These are phyloP conservation scores for Periconia sp. DNA, from an alignment of 2,329 filamentous ascomycete genomes.

Conservation along the genomic window DNA sequence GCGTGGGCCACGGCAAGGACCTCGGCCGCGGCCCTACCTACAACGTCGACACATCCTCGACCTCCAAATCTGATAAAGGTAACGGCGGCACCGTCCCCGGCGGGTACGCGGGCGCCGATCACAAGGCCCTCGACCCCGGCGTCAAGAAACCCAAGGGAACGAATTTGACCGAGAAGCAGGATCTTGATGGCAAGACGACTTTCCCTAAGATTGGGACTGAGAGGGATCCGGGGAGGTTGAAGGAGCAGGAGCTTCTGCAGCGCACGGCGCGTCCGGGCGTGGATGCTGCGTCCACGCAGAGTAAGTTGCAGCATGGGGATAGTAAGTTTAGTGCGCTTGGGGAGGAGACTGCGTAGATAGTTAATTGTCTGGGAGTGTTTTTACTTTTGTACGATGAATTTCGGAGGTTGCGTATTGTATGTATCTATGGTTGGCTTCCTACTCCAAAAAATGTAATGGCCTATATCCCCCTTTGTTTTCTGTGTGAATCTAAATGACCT, in stretches of 20 bases:
- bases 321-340: slow-evolving; percentile 26
- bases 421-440: no score
- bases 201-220: slow-evolving; percentile 54
- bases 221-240: slow-evolving; percentile 58
- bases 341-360: slow-evolving; percentile 9
- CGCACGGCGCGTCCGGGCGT: slow-evolving; percentile 32
- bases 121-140: slow-evolving; percentile 29
- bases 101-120: slow-evolving; percentile 36
- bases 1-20: slow-evolving; percentile 39
- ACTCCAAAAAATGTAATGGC: no score
- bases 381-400: neutral
- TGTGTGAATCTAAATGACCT: no score
- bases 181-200: slow-evolving; percentile 22
- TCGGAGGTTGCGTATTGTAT: no score
- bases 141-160: slow-evolving; percentile 52
- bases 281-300: slow-evolving; percentile 23
- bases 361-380: neutral
- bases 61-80: slow-evolving; percentile 40
- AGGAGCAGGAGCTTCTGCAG: slow-evolving; percentile 43
- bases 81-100: slow-evolving; percentile 39
- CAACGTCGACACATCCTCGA: neutral
- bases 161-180: slow-evolving; percentile 51
- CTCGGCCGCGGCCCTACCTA: slow-evolving; percentile 41
- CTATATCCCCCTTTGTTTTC: no score
- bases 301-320: slow-evolving; percentile 14